Base-by-base conservation (phyloP, 495 filamentous ascomycete genomes). In the Aspergillus carlsbadensis region DNA sequence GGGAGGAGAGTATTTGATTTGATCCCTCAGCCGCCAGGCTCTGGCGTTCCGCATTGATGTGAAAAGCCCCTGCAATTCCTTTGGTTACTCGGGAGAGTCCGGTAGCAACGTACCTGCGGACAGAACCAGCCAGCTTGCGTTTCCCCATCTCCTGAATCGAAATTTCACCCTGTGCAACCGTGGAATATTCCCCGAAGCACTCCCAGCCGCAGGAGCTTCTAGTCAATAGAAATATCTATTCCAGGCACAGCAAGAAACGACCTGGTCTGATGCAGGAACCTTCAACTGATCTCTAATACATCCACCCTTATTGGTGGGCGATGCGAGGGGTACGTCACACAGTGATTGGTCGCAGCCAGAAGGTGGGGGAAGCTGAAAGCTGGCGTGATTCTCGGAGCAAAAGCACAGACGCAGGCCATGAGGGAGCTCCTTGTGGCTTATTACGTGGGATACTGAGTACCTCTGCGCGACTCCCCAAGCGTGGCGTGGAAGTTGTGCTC, bases 101-200 rank as follows among this genome's bases (percentile, higher is more conserved):
- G 40, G 53, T 42, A 26, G 56, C 39, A 22, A 59, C 58, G 44
- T 52, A 66, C 61, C 45, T 61, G 56, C 53, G 52, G 46, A 60
- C 20, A 14, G 34, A 59, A 36, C 49, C 63, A 33, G 57, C 54
- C 51, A 62, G 41, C 39, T 52, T 41, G 54, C 31, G 54, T 47
- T 47, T 55, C 41, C 56, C 56, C 48, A 53, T 40, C 29, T 33
- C 56, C 45, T 34, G n/a, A 2, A 36, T 17, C 31, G 46, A 53
- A 37, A 29, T 37, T 37, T 45, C 21, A 11, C 31, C 39, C 48
- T 22, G 24, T 22, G 15, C 34, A 54, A 44, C 18, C 24, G 39
- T 54, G 21, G 21, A 42, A 56, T 42, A 26, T 37, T 11, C 36
- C 37, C 20, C 17, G 39, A 31, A 52, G 36, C 36, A 14, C 39